Evolutionary conservation across 2,329 filamentous ascomycete genomes (phyloP).

Genomic region (Uncinocarpus reesii): DNA sequence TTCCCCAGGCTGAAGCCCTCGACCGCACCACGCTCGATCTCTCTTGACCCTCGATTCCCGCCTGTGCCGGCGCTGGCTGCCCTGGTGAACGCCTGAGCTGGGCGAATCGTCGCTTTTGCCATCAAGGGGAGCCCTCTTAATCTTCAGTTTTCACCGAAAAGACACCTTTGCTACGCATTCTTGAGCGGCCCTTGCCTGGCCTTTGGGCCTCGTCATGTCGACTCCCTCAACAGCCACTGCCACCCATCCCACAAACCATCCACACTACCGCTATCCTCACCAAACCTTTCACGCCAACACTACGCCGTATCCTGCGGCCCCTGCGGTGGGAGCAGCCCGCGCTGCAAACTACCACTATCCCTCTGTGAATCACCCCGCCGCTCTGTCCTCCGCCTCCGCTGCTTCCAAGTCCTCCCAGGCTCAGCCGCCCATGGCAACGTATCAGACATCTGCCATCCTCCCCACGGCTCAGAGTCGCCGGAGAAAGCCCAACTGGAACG

Average conservation of each 20-base stretch:
- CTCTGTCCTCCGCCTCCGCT: slow-evolving; percentile 10
- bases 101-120: too few species aligned
- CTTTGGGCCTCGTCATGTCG: slow-evolving; percentile 49
- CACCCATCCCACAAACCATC: slow-evolving; percentile 59
- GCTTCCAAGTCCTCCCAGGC: background rate
- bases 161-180: background rate
- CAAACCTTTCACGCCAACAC: slow-evolving; percentile 47
- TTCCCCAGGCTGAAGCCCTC: too few species aligned
- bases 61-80: too few species aligned
- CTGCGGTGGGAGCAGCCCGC: slow-evolving; percentile 22
- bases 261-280: slow-evolving; percentile 53
- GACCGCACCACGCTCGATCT: too few species aligned
- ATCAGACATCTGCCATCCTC: slow-evolving; percentile 14
- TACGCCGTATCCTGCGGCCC: slow-evolving; percentile 40
- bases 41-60: too few species aligned
- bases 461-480: slow-evolving; percentile 18
- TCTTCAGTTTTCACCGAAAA: background rate
- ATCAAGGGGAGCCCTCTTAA: too few species aligned
- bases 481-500: slow-evolving; percentile 57
- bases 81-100: too few species aligned
- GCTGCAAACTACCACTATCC: slow-evolving; percentile 38
- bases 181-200: background rate
- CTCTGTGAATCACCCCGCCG: slow-evolving; percentile 25
- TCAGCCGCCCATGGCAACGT: slow-evolving; percentile 11
- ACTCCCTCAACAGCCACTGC: slow-evolving; percentile 69